Evolutionary conservation across 2,329 filamentous ascomycete genomes (phyloP), one percentile per base, ranked within the genome.

Genomic region (Sclerotiophoma versabilis): DNA sequence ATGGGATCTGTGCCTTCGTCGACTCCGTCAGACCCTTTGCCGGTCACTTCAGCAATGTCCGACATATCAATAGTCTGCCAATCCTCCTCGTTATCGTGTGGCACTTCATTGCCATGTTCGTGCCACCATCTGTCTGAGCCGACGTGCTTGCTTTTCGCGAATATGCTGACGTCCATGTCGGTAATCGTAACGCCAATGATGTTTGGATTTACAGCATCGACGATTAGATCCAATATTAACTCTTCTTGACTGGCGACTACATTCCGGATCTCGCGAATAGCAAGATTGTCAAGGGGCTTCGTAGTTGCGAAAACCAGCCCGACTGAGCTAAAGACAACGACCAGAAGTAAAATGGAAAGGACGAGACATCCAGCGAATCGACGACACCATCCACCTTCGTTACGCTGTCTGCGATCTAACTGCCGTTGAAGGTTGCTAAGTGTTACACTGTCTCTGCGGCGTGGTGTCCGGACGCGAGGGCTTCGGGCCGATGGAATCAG

Each of bases 201-300:
- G 65, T 98, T 99, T 1, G 93, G 93, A 71, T 99, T 99, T 65
- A 93, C 83, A 0, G 93, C 95, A 63, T 86, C 86, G 55, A 99
- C 91, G 17, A 91, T 86, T 42, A 99, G 79, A 74, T 99, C 93
- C 67, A 98, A 84, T 86, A 99, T 96, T 34, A 99, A 83, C 72
- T 98, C 93, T 73, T 96, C 91, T 74, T 96, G 91, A 65, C 91
- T 96, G 2, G 93, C 93, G 42, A 98, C 84, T 20, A 99, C 92
- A 63, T 96, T 96, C 65, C 89, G 86, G 62, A 99, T 92, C 59
- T 88, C 87, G 49, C 89, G 80, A 37, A 98, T 85, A 60, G 89
- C 82, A 54, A 98, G 90, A 60, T 90, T 86, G 22, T 86, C 84
- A 41, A 99, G 83, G 6, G 93, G 91, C 69, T 96, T 92, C 25